These are phyloP conservation scores for Coprinopsis sp. DNA, from an alignment of 768 basidiomycete genomes.

Conservation along the genomic window DNA sequence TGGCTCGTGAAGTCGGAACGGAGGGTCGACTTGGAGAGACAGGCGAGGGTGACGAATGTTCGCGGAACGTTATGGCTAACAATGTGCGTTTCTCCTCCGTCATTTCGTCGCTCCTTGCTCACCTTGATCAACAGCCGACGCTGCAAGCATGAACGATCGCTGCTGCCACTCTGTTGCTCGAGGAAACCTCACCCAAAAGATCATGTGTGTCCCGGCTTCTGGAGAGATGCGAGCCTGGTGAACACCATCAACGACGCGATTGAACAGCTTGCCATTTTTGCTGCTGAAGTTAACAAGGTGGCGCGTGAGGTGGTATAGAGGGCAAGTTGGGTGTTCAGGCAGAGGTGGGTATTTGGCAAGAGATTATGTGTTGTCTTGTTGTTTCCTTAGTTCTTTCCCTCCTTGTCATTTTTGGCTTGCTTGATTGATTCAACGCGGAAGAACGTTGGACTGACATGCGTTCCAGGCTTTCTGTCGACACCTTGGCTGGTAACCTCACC, in stretches of 20 bases:
- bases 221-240: constrained; percentile 93
- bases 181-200: constrained; percentile 92
- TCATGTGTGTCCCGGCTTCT: constrained; percentile 85
- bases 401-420: background rate
- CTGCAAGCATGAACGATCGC: constrained; percentile 92
- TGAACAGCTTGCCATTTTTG: constrained; percentile 53
- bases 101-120: background rate
- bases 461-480: constrained; percentile 89
- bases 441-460: background rate
- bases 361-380: constrained; percentile 92
- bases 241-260: constrained; percentile 94
- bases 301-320: constrained; percentile 95
- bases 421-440: background rate
- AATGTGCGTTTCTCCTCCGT: constrained; percentile 52
- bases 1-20: constrained; percentile 94
- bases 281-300: constrained; percentile 80
- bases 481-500: constrained; percentile 95
- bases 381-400: background rate
- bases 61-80: constrained; percentile 95
- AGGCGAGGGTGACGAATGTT: constrained; percentile 89
- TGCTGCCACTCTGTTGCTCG: constrained; percentile 88
- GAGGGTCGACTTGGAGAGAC: constrained; percentile 96
- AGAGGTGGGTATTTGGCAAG: constrained; percentile 97
- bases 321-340: constrained; percentile 99
- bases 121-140: constrained; percentile 56